Evolutionary conservation across 176 grass and related monocot species (phyloP), one percentile per base, ranked within the genome.

Genomic region (Oryza nivara): DNA sequence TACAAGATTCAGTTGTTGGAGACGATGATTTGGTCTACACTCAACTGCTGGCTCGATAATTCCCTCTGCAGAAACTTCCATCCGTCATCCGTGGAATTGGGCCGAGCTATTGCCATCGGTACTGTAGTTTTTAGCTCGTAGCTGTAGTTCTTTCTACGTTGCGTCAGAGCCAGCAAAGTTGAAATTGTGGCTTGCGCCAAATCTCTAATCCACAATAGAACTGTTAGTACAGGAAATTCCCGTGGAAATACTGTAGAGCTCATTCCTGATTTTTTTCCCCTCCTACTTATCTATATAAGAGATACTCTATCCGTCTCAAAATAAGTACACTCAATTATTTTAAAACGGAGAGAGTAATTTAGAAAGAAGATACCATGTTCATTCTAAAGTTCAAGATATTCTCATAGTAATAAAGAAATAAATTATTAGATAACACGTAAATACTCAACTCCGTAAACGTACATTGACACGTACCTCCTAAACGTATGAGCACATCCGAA

Each of bases 1-100:
- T 90, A 90, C 74, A n/a, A 84, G 80, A 89, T 85, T 79, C 49
- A 58, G 85, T 85, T 49, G 88, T 48, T 90, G 85, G 65, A 41
- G 23, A 66, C 15, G 67, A 80, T 56, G 91, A 90, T 90, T 60
- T 67, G 61, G 78, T 85, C 68, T 74, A 65, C 67, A n/a, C 69
- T 83, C 46, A 4, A 23, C 28, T 44, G 6, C 60, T 72, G 17
- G 6, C 56, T 26, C 36, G 36, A 41, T 54, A 23, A 70, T 71
- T 40, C 9, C 9, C n/a, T 26, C 72, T 51, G 11, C 23, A 60
- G 25, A 48, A 72, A 60, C 22, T 25, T 68, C 13, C 7, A 19
- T 11, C 34, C 7, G 34, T 45, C 7, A 19, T 11, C 34, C 7
- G 34, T 28, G 34, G 65, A 65, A 58, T 69, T 20, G 28, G 43